Percentiles rank a stretch among this genome's conserved stretches.
These are phyloP conservation scores for Periconia sp. DNA, from an alignment of 2,329 filamentous ascomycete genomes.

Conservation along the genomic window DNA sequence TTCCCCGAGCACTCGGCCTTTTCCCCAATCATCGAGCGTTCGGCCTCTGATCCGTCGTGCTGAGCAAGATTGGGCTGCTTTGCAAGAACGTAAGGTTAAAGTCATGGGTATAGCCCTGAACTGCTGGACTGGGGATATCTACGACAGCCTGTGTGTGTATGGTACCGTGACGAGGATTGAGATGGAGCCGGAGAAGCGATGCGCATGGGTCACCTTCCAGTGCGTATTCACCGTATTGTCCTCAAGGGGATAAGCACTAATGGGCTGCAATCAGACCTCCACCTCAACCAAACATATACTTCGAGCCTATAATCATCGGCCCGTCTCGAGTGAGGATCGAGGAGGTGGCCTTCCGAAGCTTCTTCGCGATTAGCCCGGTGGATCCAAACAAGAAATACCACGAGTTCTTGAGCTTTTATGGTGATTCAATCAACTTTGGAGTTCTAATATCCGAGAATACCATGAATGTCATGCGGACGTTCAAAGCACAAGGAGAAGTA, in stretches of 20 bases:
- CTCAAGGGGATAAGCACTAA: not conserved
- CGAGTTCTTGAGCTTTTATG: conserved; percentile 34
- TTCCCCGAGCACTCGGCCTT: not conserved
- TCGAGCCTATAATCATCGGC: conserved; percentile 12
- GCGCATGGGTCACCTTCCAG: conserved; percentile 33
- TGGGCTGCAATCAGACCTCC: conserved; percentile 18
- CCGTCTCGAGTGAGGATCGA: conserved; percentile 12
- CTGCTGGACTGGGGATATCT: conserved; percentile 27
- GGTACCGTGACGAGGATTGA: conserved; percentile 40
- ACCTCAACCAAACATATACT: conserved; percentile 10
- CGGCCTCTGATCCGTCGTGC: conserved; percentile 4
- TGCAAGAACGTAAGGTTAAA: conserved; percentile 31
- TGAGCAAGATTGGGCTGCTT: conserved; percentile 19
- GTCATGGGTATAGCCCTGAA: conserved; percentile 20
- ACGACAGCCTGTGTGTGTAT: conserved; percentile 25
- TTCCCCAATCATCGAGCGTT: not conserved
- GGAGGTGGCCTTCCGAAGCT: not conserved
- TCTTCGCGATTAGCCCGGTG: conserved; percentile 27
- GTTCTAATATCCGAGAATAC: conserved; percentile 59
- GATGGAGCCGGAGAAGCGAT: conserved; percentile 17
- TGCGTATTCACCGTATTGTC: conserved; percentile 15
- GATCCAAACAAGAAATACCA: conserved; percentile 27
- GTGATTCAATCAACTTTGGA: conserved; percentile 66
- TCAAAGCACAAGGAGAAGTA: conserved; percentile 33
- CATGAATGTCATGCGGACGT: conserved; percentile 66